Base-by-base conservation (phyloP, 2,329 filamentous ascomycete species). In the Lecanicillium sp. region DNA sequence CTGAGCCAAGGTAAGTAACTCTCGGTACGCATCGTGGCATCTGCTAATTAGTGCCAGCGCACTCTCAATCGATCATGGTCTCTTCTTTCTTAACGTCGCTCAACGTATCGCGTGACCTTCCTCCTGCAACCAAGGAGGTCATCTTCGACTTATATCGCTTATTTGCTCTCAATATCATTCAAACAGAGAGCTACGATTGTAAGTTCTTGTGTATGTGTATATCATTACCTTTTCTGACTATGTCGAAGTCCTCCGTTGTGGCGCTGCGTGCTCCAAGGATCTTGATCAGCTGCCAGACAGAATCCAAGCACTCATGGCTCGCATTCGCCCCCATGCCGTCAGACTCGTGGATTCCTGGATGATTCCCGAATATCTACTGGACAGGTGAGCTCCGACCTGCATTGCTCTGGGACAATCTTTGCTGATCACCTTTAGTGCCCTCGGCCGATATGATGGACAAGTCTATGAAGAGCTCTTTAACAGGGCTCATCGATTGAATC, bases 391-490 rank as follows among this genome's bases (percentile, higher is more conserved):
- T n/a, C n/a, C n/a, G n/a, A n/a, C n/a, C n/a, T 37, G 6, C 5
- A 5, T 27, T 3, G 26, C 11, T 17, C 10, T 14, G n/a, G n/a
- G n/a, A n/a, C n/a, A n/a, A n/a, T n/a, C n/a, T n/a, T n/a, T 5
- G 19, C 30, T 48, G 20, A 42, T 23, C 15, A 3, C 5, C 15
- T 12, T 2, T 4, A 48, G 45, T 56, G 81, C 78, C 50, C 63
- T 90, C 32, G 86, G 86, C 1, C 72, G 84, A 2, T 78, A 77
- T 36, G 86, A 90, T 52, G 86, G 86, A 17, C 82, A 84, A 57
- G 86, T 89, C 1, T 90, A 90, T 56, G 83, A 87, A 62, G 86
- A 89, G 57, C 73, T 90, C 70, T 90, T 89, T 67, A 71, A 81
- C 58, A 70, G 86, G 12, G 86, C 86, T 0, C 83, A 78, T 52